phyloP scores from a whole-genome alignment of 805 yeast genomes.

The Kockiozyma suomiensis region DNA sequence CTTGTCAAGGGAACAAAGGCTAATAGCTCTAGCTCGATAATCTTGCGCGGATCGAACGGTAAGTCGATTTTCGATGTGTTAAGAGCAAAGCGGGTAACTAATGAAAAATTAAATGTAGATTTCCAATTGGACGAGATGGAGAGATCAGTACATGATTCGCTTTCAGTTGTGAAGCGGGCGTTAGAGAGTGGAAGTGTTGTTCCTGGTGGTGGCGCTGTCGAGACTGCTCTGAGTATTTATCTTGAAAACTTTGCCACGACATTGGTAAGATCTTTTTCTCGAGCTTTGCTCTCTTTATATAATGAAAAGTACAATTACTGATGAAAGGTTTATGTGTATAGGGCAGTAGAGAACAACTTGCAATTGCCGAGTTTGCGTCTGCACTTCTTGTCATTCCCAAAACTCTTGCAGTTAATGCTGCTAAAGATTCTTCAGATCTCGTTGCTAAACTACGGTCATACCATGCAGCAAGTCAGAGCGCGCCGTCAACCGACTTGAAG shows the following conservation, averaged over 20 bases:
- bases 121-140: conserved; percentile 98
- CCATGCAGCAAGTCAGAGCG: conserved; percentile 92
- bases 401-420: conserved; percentile 95
- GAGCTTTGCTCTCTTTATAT: no score
- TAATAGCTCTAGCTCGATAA: conserved; percentile 87
- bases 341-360: conserved; percentile 95
- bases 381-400: conserved; percentile 91
- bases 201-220: conserved; percentile 99
- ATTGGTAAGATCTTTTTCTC: conserved; percentile 45
- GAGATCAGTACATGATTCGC: conserved; percentile 91
- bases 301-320: not conserved
- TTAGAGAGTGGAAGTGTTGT: conserved; percentile 92
- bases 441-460: conserved; percentile 94
- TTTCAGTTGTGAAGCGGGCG: conserved; percentile 93
- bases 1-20: conserved; percentile 85
- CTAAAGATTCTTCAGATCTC: conserved; percentile 92
- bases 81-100: not conserved
- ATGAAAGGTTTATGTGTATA: not conserved
- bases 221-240: conserved; percentile 90
- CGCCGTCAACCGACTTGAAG: conserved; percentile 79
- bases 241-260: conserved; percentile 97
- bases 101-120: conserved; percentile 45
- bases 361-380: conserved; percentile 95
- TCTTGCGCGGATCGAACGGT: conserved; percentile 88
- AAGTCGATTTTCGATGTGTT: not conserved